Evolutionary conservation across 345 rosid genomes (phyloP).

Genomic region (Sonneratia caseolaris): DNA sequence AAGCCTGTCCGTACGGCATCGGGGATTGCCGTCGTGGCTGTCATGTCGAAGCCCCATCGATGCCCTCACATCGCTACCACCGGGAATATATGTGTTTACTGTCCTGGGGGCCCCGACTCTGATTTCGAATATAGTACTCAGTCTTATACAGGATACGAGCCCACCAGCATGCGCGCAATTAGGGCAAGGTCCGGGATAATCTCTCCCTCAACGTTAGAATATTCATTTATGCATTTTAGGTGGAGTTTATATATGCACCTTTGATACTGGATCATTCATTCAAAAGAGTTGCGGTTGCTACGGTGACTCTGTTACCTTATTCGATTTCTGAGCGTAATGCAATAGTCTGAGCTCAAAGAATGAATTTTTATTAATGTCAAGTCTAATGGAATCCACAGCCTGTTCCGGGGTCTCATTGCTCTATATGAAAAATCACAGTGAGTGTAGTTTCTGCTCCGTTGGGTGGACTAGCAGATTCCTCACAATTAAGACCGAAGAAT

Average conservation of each 20-base stretch:
- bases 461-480: too few relatives aligned
- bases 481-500: neutral
- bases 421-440: neutral
- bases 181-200: conserved; percentile 65
- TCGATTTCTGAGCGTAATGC: neutral
- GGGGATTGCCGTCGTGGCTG: conserved; percentile 94
- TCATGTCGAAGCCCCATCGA: conserved; percentile 97
- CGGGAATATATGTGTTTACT: conserved; percentile 92
- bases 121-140: conserved; percentile 99
- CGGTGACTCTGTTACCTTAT: neutral
- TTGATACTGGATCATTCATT: too few relatives aligned
- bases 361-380: neutral
- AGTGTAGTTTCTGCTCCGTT: neutral
- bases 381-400: neutral
- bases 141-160: conserved; percentile 98
- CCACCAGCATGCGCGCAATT: conserved; percentile 98
- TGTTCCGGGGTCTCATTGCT: neutral
- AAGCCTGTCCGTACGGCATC: conserved; percentile 97
- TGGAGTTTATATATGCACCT: neutral
- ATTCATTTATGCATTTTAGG: neutral
- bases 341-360: neutral
- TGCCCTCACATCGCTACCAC: conserved; percentile 98
- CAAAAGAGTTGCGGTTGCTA: too few relatives aligned
- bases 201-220: neutral
- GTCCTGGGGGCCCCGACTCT: conserved; percentile 98